Conservation (phyloP, 1,284 basidiomycete species). For the Mycosarcoma mackinlayi region DNA sequence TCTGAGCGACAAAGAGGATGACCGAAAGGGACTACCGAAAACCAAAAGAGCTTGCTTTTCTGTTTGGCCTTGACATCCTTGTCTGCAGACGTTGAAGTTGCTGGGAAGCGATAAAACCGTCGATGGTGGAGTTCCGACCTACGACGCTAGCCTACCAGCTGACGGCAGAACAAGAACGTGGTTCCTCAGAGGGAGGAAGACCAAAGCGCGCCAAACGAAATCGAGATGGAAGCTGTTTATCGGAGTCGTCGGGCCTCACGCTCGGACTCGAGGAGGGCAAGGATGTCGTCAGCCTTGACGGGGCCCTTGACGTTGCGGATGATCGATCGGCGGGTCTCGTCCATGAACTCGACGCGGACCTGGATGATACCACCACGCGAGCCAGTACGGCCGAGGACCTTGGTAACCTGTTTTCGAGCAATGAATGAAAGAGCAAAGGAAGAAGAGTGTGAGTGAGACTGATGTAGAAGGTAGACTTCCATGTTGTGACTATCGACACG, state of each 20-base stretch:
- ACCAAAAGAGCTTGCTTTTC: slow-evolving; percentile 5
- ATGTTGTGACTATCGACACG: neutral
- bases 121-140: slow-evolving; percentile 48
- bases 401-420: slow-evolving; percentile 59
- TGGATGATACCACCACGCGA: slow-evolving; percentile 99
- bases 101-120: neutral
- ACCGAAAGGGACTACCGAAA: slow-evolving; percentile 25
- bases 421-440: neutral
- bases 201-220: neutral
- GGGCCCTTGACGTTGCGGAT: slow-evolving; percentile 99
- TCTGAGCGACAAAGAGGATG: slow-evolving; percentile 4
- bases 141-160: slow-evolving; percentile 9
- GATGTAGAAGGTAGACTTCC: neutral
- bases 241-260: slow-evolving; percentile 87
- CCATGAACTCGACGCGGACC: slow-evolving; percentile 99
- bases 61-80: neutral
- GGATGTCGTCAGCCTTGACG: slow-evolving; percentile 94
- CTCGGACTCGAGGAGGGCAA: slow-evolving; percentile 97
- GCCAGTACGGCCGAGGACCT: slow-evolving; percentile 98
- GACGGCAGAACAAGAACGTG: neutral
- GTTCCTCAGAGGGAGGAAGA: neutral
- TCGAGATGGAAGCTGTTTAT: slow-evolving; percentile 26
- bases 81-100: slow-evolving; percentile 1
- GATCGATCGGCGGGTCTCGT: slow-evolving; percentile 93
- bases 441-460: slow-evolving; percentile 24